A percentile compares a stretch with the other conserved stretches of the same genome.
phyloP scores from a whole-genome alignment of 106 monocot genomes.

The Allium sativum region DNA sequence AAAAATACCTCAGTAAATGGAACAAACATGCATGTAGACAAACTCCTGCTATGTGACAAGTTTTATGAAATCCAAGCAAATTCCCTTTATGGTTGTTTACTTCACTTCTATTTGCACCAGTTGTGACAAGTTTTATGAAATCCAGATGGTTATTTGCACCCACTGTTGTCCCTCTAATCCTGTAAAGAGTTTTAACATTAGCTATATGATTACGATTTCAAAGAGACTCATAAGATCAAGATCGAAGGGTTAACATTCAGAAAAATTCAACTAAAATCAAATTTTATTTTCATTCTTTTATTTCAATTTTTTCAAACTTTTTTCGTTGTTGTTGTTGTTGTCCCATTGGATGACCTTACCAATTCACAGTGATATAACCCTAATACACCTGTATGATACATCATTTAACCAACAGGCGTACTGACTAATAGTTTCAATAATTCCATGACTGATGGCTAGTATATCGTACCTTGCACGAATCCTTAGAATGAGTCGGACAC shows the following conservation, averaged over 20 bases:
- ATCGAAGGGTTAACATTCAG: neutral
- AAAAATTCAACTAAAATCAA: neutral
- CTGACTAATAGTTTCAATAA: too few species aligned
- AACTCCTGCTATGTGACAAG: slow-evolving; percentile 77
- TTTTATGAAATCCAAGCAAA: slow-evolving; percentile 48
- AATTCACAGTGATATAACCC: too few species aligned
- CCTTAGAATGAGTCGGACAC: slow-evolving; percentile 52
- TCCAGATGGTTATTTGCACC: slow-evolving; percentile 91
- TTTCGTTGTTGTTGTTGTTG: too few species aligned
- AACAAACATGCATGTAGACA: slow-evolving; percentile 90
- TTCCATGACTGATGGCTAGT: too few species aligned
- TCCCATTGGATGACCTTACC: too few species aligned
- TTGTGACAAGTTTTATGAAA: slow-evolving; percentile 60
- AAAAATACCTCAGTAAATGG: slow-evolving; percentile 75
- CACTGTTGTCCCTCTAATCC: slow-evolving; percentile 62
- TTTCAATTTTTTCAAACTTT: too few species aligned
- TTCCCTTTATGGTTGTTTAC: slow-evolving; percentile 26
- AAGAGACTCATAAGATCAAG: slow-evolving; percentile 1
- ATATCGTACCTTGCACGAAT: slow-evolving; percentile 59
- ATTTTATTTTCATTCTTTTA: neutral
- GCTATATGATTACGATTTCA: neutral
- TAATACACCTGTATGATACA: too few species aligned
- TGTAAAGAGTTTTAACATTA: too few species aligned
- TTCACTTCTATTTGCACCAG: slow-evolving; percentile 66
- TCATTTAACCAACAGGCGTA: too few species aligned